Conservation (phyloP, 306 rosid genomes). For the Prunus kanzakura region DNA sequence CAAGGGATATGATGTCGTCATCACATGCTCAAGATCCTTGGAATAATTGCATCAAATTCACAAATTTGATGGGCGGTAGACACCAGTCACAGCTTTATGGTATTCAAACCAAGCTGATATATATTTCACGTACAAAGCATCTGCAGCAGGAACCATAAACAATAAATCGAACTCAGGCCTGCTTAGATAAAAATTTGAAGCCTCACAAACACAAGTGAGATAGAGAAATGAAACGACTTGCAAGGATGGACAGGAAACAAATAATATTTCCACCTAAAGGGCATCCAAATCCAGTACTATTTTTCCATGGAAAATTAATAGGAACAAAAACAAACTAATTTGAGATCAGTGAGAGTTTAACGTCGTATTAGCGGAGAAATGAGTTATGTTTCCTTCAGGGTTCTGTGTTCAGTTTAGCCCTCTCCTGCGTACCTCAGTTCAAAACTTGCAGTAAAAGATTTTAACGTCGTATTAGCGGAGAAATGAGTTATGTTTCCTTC, state of each 20-base stretch:
- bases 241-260: background rate
- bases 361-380: background rate
- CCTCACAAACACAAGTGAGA: background rate
- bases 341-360: background rate
- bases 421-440: background rate
- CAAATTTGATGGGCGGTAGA: background rate
- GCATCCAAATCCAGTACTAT: background rate
- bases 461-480: background rate
- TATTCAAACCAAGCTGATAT: background rate
- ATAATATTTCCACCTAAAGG: background rate
- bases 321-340: background rate
- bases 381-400: background rate
- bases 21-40: background rate
- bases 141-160: conserved; percentile 1
- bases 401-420: background rate
- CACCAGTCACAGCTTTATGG: background rate
- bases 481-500: background rate
- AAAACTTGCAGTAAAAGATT: background rate
- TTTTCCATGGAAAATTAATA: background rate
- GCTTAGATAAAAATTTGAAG: background rate
- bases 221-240: background rate
- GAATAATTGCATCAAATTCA: background rate
- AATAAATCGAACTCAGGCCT: background rate
- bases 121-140: background rate
- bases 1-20: background rate